Evolutionary conservation across 73 alveolate genomes (phyloP), one percentile per base, ranked within the genome.

Genomic region (Symbiodinium pilosum): DNA sequence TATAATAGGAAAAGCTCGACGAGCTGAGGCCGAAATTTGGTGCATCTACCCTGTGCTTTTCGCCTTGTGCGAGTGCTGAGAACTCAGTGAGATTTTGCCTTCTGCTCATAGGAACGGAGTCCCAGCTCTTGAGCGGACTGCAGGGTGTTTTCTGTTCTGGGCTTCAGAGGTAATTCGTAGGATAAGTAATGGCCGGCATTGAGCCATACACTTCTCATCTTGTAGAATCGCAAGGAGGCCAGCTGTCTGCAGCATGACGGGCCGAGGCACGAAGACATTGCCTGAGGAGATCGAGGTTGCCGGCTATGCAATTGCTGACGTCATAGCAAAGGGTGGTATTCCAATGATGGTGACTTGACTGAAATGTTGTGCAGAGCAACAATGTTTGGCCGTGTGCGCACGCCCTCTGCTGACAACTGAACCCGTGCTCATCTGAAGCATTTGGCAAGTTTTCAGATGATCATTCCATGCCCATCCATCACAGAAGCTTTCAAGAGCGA

Each of bases 261-360:
- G 39, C 68, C 81, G 24, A 91, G 97, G 97, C 75, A 91, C 97
- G 77, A 91, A 91, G n/a, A 91, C 97, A 36, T 71, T 91, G 51
- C 97, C 97, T 8, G 97, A 91, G 39, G 97, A 91, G 97, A 7
- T 91, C n/a, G 97, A 91, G 39, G 97, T 71, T 18, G 97, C 88
- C 2, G 95, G 97, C 81, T 91, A 91, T 71, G 97, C 97, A 30
- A n/a, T 91, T 2, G 97, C 97, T 7, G 97, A 91, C 36, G 87
- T 68, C 32, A 12, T 91, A 11, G 97, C 97, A 47, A 91, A 91
- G 97, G 68, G 97, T n/a, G 97, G 97, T 52, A 91, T 91, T 38
- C 97, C 97, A 20, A 91, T 91, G 97, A 91, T 91, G 97, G 97
- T 9, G 38, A 75, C 36, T 40, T 64, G 87, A 30, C 36, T 1